A percentile compares a stretch with the other conserved stretches of the same genome.
These are phyloP conservation scores for Echria macrotheca DNA, from an alignment of 495 filamentous ascomycete genomes.

Conservation along the genomic window DNA sequence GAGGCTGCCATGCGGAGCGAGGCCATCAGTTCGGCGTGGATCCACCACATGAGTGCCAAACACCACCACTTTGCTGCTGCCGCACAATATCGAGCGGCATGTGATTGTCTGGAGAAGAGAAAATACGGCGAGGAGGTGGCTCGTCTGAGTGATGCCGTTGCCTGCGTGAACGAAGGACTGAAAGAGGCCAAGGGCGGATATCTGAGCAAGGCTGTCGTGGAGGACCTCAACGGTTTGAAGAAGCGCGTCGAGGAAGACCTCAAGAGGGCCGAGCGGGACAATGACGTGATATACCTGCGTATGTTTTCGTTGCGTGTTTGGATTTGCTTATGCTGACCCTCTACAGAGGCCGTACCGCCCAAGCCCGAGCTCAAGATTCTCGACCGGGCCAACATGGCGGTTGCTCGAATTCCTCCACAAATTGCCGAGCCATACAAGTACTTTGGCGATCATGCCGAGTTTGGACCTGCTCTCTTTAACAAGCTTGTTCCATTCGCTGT, in stretches of 20 bases:
- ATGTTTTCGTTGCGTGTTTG: background rate
- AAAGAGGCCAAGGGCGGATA: slow-evolving; percentile 70
- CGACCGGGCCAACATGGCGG: slow-evolving; percentile 84
- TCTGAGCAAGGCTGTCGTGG: slow-evolving; percentile 75
- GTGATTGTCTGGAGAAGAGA: slow-evolving; percentile 87
- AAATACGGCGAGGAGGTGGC: slow-evolving; percentile 97
- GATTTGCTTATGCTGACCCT: background rate
- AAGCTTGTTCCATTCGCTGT: slow-evolving; percentile 95
- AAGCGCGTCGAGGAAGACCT: slow-evolving; percentile 76
- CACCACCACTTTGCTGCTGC: slow-evolving; percentile 97
- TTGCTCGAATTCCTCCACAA: slow-evolving; percentile 71
- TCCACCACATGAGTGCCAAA: slow-evolving; percentile 96
- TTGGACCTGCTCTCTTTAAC: slow-evolving; percentile 80
- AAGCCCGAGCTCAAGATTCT: slow-evolving; percentile 84
- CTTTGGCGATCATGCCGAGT: slow-evolving; percentile 70
- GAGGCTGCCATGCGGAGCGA: slow-evolving; percentile 85
- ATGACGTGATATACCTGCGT: slow-evolving; percentile 87
- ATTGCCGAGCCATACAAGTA: slow-evolving; percentile 73
- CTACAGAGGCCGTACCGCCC: slow-evolving; percentile 66
- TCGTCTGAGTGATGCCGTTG: slow-evolving; percentile 70
- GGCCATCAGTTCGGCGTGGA: slow-evolving; percentile 89
- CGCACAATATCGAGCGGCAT: slow-evolving; percentile 88
- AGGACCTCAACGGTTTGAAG: slow-evolving; percentile 80
- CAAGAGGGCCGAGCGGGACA: slow-evolving; percentile 92
- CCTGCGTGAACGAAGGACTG: slow-evolving; percentile 78